A percentile compares a stretch with the other conserved stretches of the same genome.
Evolutionary conservation across 1,139 yeast genomes (phyloP).

Genomic region (Pneumocystis wakefieldiae): DNA sequence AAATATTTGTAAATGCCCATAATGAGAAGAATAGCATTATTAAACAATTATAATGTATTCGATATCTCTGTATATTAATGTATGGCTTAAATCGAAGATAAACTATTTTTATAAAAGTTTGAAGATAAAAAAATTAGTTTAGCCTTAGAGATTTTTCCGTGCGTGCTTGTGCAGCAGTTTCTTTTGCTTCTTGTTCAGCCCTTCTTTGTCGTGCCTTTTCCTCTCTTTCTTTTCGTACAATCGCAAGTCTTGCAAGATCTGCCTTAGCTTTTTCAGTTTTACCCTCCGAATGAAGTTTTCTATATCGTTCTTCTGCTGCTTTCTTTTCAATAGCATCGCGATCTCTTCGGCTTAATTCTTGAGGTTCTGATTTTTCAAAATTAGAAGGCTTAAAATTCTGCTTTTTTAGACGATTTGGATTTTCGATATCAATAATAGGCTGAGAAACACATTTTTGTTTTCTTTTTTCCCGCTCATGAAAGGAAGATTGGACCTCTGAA

Average conservation of each 20-base stretch:
- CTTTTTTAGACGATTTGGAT: constrained; percentile 5
- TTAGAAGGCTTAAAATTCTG: constrained; percentile 3
- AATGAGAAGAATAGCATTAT: too few relatives aligned
- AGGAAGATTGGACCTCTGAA: background rate
- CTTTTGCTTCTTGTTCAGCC: constrained; percentile 15
- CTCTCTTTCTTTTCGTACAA: constrained; percentile 15
- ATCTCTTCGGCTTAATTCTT: constrained; percentile 14
- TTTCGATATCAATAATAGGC: constrained; percentile 5
- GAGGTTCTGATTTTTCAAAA: background rate
- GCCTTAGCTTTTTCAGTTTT: constrained; percentile 17
- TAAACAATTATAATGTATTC: too few relatives aligned
- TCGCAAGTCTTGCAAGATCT: constrained; percentile 16
- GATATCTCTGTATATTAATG: too few relatives aligned
- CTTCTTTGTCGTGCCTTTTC: constrained; percentile 15
- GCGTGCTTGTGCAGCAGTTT: background rate
- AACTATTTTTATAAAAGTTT: too few relatives aligned
- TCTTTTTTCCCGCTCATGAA: background rate
- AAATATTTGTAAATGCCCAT: too few relatives aligned
- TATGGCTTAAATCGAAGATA: too few relatives aligned
- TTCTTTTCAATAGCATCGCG: constrained; percentile 16
- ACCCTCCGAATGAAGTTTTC: constrained; percentile 17
- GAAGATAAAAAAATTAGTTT: background rate
- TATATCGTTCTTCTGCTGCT: constrained; percentile 15
- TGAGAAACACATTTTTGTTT: background rate
- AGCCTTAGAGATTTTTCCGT: background rate